A percentile compares a stretch with the other conserved stretches of the same genome.
Evolutionary conservation across 805 yeast genomes (phyloP).

Genomic region (Debaryomyces castellii): DNA sequence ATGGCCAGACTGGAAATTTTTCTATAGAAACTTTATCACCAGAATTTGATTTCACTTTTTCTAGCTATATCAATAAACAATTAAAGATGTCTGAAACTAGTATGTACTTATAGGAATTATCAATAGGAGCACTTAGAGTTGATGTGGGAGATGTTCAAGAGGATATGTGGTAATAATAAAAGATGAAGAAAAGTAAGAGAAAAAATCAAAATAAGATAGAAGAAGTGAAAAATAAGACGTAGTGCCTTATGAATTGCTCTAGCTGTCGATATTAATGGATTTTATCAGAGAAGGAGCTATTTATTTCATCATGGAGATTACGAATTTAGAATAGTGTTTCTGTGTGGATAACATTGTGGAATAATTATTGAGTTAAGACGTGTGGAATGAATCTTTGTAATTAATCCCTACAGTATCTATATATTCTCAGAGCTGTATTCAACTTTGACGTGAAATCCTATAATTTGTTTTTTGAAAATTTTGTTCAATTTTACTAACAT

Average conservation of each 20-base stretch:
- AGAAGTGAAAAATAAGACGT: neutral
- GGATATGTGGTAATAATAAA: neutral
- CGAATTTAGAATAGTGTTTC: neutral
- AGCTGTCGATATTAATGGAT: neutral
- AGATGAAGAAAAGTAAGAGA: neutral
- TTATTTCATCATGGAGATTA: neutral
- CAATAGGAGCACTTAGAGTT: neutral
- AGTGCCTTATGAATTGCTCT: neutral
- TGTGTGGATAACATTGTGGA: neutral
- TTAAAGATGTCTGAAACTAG: slow-evolving; percentile 36
- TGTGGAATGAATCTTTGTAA: too few relatives aligned
- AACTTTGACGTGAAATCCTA: neutral
- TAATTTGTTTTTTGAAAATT: neutral
- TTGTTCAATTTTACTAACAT: slow-evolving; percentile 13
- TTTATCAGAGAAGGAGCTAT: neutral
- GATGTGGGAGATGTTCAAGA: neutral
- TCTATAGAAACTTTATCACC: slow-evolving; percentile 1
- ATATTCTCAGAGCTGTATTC: neutral
- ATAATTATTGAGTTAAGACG: neutral
- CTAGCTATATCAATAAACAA: slow-evolving; percentile 6
- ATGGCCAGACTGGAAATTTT: slow-evolving; percentile 2
- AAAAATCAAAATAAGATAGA: neutral
- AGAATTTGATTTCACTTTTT: slow-evolving; percentile 3
- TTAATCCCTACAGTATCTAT: neutral
- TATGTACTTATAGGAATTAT: slow-evolving; percentile 18